Evolutionary conservation across 768 basidiomycete genomes (phyloP).

Genomic region (Tremella yokohamensis): DNA sequence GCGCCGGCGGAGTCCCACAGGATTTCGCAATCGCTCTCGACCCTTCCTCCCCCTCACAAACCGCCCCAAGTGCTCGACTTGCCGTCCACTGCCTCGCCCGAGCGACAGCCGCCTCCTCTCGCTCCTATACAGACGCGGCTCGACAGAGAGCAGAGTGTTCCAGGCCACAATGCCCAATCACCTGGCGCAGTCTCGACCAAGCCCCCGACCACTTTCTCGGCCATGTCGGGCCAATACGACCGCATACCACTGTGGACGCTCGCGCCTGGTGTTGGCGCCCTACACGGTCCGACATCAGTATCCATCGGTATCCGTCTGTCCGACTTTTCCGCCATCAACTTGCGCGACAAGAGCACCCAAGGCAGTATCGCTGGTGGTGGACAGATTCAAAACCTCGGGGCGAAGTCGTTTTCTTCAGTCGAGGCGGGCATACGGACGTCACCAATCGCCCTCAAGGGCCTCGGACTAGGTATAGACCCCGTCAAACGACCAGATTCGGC

Average conservation of each 20-base stretch:
- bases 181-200: not conserved
- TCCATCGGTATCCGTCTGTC: conserved; percentile 38
- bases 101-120: not conserved
- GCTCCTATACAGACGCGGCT: not conserved
- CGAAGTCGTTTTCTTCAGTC: not conserved
- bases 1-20: not conserved
- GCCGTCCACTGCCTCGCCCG: not conserved
- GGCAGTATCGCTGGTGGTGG: not conserved
- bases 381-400: too few species aligned
- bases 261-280: conserved; percentile 35
- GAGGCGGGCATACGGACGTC: conserved; percentile 5
- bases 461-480: not conserved
- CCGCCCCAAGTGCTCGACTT: not conserved
- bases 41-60: too few species aligned
- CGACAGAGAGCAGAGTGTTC: not conserved
- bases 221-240: conserved; percentile 7
- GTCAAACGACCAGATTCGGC: not conserved
- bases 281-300: conserved; percentile 36
- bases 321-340: conserved; percentile 42
- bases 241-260: conserved; percentile 42
- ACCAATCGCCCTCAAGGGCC: conserved; percentile 5
- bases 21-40: not conserved
- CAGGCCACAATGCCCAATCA: not conserved
- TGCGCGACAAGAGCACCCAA: conserved; percentile 7
- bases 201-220: not conserved